A percentile compares a stretch with the other conserved stretches of the same genome.
phyloP scores from a whole-genome alignment of 2,329 filamentous ascomycete species.

The Aspergillus calidoustus region DNA sequence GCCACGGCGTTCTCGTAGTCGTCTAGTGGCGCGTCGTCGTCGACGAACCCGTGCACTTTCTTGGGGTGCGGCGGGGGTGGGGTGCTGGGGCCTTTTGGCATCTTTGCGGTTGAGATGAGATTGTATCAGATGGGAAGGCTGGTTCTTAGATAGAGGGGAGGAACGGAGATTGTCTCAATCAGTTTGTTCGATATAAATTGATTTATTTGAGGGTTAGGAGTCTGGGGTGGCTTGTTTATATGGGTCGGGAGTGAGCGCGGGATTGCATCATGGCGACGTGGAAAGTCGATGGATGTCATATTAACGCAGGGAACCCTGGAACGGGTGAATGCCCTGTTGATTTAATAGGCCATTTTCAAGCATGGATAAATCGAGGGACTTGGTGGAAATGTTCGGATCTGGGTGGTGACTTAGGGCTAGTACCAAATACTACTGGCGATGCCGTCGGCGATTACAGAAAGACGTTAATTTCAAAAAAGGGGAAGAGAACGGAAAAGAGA shows the following conservation, averaged over 20 bases:
- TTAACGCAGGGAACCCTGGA: not conserved
- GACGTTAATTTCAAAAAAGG: too few species aligned
- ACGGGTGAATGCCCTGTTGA: not conserved
- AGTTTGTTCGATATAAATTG: too few species aligned
- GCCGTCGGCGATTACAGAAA: too few species aligned
- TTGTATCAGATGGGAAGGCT: not conserved
- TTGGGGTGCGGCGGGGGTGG: constrained; percentile 1
- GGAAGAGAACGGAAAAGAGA: too few species aligned
- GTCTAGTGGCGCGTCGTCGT: constrained; percentile 24
- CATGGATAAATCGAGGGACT: too few species aligned
- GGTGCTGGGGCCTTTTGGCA: constrained; percentile 7
- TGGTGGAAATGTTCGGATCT: too few species aligned
- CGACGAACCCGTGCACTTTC: constrained; percentile 16
- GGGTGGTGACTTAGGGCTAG: too few species aligned
- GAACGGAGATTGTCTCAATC: too few species aligned
- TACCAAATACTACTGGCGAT: too few species aligned
- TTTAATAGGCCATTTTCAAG: too few species aligned
- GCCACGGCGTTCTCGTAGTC: constrained; percentile 19
- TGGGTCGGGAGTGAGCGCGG: not conserved
- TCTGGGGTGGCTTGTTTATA: not conserved
- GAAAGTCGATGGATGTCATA: not conserved
- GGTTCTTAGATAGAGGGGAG: not conserved
- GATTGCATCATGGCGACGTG: not conserved
- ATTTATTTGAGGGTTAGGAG: too few species aligned
- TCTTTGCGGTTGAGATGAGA: not conserved